Evolutionary conservation across 1,139 yeast species (phyloP), one percentile per base, ranked within the genome.

Genomic region (Yamadazyma taylorii): DNA sequence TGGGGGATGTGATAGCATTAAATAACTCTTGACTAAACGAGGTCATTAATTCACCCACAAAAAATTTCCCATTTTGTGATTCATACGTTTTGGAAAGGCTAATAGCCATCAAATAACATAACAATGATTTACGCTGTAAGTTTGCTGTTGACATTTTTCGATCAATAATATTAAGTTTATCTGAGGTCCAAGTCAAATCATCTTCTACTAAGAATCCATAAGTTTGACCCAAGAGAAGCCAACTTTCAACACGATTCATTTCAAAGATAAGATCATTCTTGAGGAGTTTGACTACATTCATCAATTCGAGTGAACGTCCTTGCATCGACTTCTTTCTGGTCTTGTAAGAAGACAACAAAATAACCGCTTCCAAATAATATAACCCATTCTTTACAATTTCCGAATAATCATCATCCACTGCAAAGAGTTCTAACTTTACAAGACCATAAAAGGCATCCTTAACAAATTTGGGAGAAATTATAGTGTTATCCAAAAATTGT

Each of bases 161-260:
- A 7, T 85, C 94, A 0, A 71, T 58, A 0, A 76, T 69, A 25
- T 84, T 84, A 26, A 89, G 61, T 49, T 85, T 85, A 53, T 90
- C 97, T 0, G 96, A 83, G 0, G 92, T 85, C 95, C 96, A 88
- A 7, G 88, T 80, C 38, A 92, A 63, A 47, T 87, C 96, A 57
- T 88, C 96, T 47, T 90, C 97, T 0, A 85, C 95, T 27, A 86
- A 64, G 39, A 70, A 81, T 1, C 90, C 84, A 50, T 78, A 89
- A 0, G 94, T 82, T 55, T 84, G 92, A 0, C 95, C 96, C 14
- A 92, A 60, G 2, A 88, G 69, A 34, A 79, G 67, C 99, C 99
- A 94, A 12, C 88, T 79, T 57, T 92, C 98, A 35, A 84, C 73
- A 19, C 97, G 66, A 35, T 74, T 66, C 2, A 85, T 73, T 3